phyloP scores from a whole-genome alignment of 2,329 filamentous ascomycete species.

The Thelonectria rubi region DNA sequence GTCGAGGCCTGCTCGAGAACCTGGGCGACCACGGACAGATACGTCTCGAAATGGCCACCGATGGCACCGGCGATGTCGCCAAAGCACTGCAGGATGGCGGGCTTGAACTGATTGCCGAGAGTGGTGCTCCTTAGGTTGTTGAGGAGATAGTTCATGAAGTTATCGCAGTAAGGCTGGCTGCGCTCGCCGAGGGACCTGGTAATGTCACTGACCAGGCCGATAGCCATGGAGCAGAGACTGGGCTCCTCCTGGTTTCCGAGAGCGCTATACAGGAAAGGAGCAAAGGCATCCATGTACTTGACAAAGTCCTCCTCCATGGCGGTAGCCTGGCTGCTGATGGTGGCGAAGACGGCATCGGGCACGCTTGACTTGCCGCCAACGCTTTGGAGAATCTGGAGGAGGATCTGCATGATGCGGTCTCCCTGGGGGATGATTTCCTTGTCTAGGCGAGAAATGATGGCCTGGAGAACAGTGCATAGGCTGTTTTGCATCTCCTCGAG shows the following conservation, averaged over 20 bases:
- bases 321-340: constrained; percentile 90
- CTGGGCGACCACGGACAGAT: constrained; percentile 89
- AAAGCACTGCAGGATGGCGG: constrained; percentile 96
- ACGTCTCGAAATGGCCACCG: constrained; percentile 89
- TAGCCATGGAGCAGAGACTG: constrained; percentile 93
- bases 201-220: constrained; percentile 96
- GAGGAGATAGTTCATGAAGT: constrained; percentile 97
- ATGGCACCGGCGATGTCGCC: constrained; percentile 98
- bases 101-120: constrained; percentile 97
- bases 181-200: constrained; percentile 89
- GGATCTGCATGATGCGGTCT: constrained; percentile 91
- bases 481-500: constrained; percentile 98
- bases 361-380: constrained; percentile 89
- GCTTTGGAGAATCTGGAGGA: constrained; percentile 81
- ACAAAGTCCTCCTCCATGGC: constrained; percentile 91
- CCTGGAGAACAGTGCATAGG: constrained; percentile 87
- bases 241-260: constrained; percentile 96
- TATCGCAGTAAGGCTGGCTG: constrained; percentile 94
- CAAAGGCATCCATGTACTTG: constrained; percentile 97
- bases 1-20: constrained; percentile 92
- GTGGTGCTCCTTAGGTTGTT: constrained; percentile 89
- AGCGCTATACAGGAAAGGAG: constrained; percentile 91
- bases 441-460: constrained; percentile 90
- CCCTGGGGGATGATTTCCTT: constrained; percentile 89
- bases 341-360: constrained; percentile 91